A percentile compares a stretch with the other conserved stretches of the same genome.
phyloP scores from a whole-genome alignment of 805 yeast species.

The Kluyveromyces starmeri region DNA sequence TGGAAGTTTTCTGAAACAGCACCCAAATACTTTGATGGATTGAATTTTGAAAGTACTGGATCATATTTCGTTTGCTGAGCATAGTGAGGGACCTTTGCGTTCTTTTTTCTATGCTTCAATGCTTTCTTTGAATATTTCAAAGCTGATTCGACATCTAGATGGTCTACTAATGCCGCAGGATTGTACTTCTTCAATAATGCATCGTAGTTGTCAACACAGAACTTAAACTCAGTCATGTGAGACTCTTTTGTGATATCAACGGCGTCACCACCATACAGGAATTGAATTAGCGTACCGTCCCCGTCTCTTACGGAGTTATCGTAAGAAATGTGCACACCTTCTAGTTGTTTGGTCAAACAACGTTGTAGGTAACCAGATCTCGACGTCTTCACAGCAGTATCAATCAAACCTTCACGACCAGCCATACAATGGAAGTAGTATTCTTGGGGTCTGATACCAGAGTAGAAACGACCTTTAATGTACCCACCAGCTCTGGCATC shows the following conservation, averaged over 20 bases:
- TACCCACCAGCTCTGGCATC: conserved; percentile 98
- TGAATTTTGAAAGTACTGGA: conserved; percentile 77
- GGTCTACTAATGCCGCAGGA: conserved; percentile 63
- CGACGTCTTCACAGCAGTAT: conserved; percentile 97
- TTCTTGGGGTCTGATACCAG: conserved; percentile 97
- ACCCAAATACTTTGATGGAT: conserved; percentile 87
- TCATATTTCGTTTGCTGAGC: conserved; percentile 61
- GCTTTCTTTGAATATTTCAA: conserved; percentile 72
- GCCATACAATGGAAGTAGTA: conserved; percentile 99
- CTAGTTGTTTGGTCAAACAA: conserved; percentile 95
- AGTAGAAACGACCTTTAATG: conserved; percentile 91
- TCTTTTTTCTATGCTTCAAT: conserved; percentile 61
- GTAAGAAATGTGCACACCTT: conserved; percentile 90
- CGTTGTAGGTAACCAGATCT: conserved; percentile 98
- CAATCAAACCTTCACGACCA: conserved; percentile 99
- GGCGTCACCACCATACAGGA: conserved; percentile 96
- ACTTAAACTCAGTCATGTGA: conserved; percentile 85
- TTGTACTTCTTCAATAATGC: conserved; percentile 79
- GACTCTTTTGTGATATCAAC: conserved; percentile 92
- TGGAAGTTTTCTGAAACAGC: conserved; percentile 88
- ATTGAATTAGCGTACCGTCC: conserved; percentile 89
- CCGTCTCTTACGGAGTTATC: conserved; percentile 94
- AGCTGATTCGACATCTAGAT: conserved; percentile 80
- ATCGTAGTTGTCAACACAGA: conserved; percentile 86
- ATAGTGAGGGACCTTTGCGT: conserved; percentile 52